Base-by-base conservation (phyloP, 108 stramenopile species). In the Nitzschia sp. region DNA sequence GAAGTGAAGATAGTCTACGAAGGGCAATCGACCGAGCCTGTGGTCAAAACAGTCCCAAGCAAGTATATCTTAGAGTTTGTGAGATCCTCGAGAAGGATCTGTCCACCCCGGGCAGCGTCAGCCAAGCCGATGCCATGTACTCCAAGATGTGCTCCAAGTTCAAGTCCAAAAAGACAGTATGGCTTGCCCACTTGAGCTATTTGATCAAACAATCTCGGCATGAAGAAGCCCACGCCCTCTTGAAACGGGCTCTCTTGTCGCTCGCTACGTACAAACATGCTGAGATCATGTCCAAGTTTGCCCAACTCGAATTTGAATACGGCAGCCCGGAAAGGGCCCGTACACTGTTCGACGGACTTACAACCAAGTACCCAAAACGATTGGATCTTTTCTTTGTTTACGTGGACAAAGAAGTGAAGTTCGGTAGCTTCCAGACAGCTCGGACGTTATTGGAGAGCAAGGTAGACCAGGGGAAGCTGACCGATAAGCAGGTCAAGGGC, bases 401-500 rank as follows among this genome's bases (percentile, higher is more conserved):
- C 69, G 67, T 96, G 54, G 98, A 99, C 72, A 95, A 96, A 68
- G 98, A 99, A 79, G 81, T 97, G 25, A 98, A 97, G 73, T 63
- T 67, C 52, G 97, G 96, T 25, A 92, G 94, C 29, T 48, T 95
- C 11, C 66, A 80, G 3, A 71, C 78, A 9, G 96, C 96, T 0
- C 75, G 98, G 45, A 55, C 79, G 19, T 76, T 97, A 35, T 85
- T 97, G 26, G 88, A 92, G 46, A 79, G 73, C 27, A 81, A 78
- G 45, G 76, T 85, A 6, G 71, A 80, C 31, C 72, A 78, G 19
- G 69, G 71, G 35, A 96, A 87, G 60, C 88, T 94, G 23, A 90
- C 80, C 38, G 92, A 97, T 48, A 96, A 96, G 45, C 91, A 97
- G 69, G 97, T 97, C 93, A 98, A 98, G 79, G 90, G 82, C 48